Conservation (phyloP, 179 eudicot genomes). For the Silene vulgaris region DNA sequence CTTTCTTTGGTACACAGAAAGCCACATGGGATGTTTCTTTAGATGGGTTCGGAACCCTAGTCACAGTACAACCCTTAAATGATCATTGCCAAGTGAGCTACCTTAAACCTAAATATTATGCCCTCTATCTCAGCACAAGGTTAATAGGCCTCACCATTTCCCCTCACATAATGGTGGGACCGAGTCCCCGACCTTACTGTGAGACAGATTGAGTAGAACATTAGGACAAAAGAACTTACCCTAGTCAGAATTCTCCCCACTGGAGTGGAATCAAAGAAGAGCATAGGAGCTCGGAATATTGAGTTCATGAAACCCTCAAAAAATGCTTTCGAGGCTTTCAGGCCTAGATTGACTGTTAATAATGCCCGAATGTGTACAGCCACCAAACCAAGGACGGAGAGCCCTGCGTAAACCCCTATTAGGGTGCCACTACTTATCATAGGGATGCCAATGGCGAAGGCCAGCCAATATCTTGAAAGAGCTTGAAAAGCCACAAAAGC, state of each 20-base stretch:
- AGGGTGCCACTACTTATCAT: constrained; percentile 10
- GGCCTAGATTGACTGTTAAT: constrained; percentile 11
- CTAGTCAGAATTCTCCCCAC: constrained; percentile 54
- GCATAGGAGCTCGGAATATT: constrained; percentile 57
- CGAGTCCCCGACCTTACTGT: too few species aligned
- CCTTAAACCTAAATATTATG: background rate
- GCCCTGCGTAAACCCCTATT: constrained; percentile 24
- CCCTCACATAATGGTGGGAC: too few species aligned
- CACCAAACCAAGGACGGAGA: constrained; percentile 18
- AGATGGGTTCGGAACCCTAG: background rate
- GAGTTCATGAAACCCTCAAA: constrained; percentile 42
- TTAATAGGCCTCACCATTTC: too few species aligned
- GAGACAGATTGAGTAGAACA: too few species aligned
- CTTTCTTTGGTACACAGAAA: background rate
- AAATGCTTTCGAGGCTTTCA: constrained; percentile 25
- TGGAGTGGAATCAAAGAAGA: constrained; percentile 57
- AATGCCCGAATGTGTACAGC: constrained; percentile 20
- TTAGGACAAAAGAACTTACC: constrained; percentile 26
- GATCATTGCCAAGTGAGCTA: background rate
- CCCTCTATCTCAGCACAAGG: too few species aligned
- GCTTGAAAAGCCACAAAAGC: constrained; percentile 23
- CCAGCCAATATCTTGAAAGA: constrained; percentile 25
- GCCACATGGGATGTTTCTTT: background rate
- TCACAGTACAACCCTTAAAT: background rate
- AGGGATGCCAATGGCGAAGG: constrained; percentile 18